Percentiles rank a stretch among this genome's conserved stretches.
These are phyloP conservation scores for Leucogyrophana mollusca DNA, from an alignment of 768 basidiomycete species.

Conservation along the genomic window DNA sequence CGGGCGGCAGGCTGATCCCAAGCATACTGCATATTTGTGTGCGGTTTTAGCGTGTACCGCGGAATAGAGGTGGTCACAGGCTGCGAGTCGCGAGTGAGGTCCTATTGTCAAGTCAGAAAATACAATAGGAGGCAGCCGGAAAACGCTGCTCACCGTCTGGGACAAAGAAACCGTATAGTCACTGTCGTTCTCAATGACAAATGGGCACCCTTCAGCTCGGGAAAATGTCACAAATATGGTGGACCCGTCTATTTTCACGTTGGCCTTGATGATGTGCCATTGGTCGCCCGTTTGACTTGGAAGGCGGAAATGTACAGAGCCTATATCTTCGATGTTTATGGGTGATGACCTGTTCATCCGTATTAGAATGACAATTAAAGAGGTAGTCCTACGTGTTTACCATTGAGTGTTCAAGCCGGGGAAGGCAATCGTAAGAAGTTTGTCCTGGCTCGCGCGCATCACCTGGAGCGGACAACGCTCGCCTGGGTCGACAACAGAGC, in stretches of 20 bases:
- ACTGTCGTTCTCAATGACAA: conserved; percentile 86
- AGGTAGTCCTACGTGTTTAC: conserved; percentile 39
- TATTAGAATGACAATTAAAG: conserved; percentile 1
- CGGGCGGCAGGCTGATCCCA: conserved; percentile 91
- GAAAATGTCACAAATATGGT: conserved; percentile 85
- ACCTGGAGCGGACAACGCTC: conserved; percentile 68
- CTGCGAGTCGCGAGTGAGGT: conserved; percentile 40
- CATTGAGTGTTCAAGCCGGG: conserved; percentile 84
- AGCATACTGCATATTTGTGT: conserved; percentile 65
- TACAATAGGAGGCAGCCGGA: background rate
- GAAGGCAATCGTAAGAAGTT: conserved; percentile 80
- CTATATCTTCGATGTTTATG: conserved; percentile 90
- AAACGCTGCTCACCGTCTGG: conserved; percentile 59
- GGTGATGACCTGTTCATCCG: conserved; percentile 76
- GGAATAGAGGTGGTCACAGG: conserved; percentile 35
- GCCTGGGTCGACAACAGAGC: conserved; percentile 60
- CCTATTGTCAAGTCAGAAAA: conserved; percentile 36
- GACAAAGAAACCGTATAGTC: conserved; percentile 64
- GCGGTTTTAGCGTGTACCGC: conserved; percentile 58
- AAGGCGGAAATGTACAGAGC: conserved; percentile 74
- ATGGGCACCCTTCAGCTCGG: conserved; percentile 76
- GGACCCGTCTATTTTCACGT: conserved; percentile 81
- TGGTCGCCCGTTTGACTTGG: conserved; percentile 36
- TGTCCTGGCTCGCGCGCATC: conserved; percentile 64
- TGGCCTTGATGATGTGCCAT: conserved; percentile 63